Evolutionary conservation across 2,329 filamentous ascomycete genomes (phyloP), one percentile per base, ranked within the genome.

Genomic region (Thielaviopsis musarum): DNA sequence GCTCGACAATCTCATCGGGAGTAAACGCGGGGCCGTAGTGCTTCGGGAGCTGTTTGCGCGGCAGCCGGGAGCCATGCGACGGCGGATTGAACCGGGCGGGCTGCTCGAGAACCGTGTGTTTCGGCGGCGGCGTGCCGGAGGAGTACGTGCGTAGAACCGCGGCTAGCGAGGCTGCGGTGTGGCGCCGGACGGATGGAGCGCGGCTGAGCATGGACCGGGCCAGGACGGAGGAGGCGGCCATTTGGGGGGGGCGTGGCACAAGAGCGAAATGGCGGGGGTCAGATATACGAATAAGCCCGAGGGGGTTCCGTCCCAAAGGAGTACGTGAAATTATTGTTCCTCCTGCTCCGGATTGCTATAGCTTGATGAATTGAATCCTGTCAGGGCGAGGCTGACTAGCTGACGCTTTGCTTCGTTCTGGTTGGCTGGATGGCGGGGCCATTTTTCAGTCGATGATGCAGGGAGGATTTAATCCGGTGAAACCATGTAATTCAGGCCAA

Each of bases 21-120:
- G 81, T 83, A 62, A 90, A 72, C 22, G 81, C 73, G 19, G 88
- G 87, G 45, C 89, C 90, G 69, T 94, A 95, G 70, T 85, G 82
- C 66, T 78, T 77, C 30, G 84, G 83, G 6, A 74, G 70, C 71
- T 69, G 69, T 64, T 78, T 76, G 59, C 79, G 77, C 5, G 79
- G 75, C 34, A 89, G 78, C 6, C 86, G 78, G 22, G 86, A 75
- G 13, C 87, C 85, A 70, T 97, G 93, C 0, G 91, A 97, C 0
- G 93, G 93, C 1, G 93, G 91, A 54, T 88, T 88, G 77, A 95
- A 97, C 69, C 85, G 87, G 67, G 87, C 80, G 24, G 91, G 91
- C 71, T 96, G 89, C 66, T 88, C 88, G 64, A 98, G 83, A 5
- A 89, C 79, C 63, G 84, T 78, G 41, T 81, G 80, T 67, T 85